Conservation (phyloP, 495 filamentous ascomycete genomes). For the Hapsidospora chrysogenum region DNA sequence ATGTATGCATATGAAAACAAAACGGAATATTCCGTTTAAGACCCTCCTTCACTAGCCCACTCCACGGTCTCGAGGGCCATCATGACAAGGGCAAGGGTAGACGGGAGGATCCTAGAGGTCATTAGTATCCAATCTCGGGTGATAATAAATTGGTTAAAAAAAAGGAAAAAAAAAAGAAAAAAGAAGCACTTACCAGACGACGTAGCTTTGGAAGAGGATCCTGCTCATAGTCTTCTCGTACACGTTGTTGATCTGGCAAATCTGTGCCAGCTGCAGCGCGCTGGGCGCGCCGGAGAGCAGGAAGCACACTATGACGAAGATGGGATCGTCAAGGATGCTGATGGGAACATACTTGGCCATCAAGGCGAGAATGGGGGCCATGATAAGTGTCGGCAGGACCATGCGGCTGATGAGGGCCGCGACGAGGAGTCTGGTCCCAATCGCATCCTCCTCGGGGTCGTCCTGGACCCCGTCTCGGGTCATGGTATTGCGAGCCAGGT, state of each 20-base stretch:
- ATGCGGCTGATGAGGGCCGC: slow-evolving; percentile 79
- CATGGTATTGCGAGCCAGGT: slow-evolving; percentile 65
- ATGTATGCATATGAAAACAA: too few relatives aligned
- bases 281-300: slow-evolving; percentile 87
- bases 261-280: slow-evolving; percentile 88
- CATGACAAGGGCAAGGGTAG: slow-evolving; percentile 79
- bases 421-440: slow-evolving; percentile 61
- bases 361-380: slow-evolving; percentile 85
- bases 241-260: slow-evolving; percentile 95
- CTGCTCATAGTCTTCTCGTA: slow-evolving; percentile 88
- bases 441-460: slow-evolving; percentile 46
- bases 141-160: not conserved
- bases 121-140: slow-evolving; percentile 8
- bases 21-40: too few relatives aligned
- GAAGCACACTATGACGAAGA: slow-evolving; percentile 96
- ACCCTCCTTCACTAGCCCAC: too few relatives aligned
- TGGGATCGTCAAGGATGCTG: slow-evolving; percentile 92
- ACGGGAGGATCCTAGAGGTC: slow-evolving; percentile 66
- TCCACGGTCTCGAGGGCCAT: slow-evolving; percentile 84
- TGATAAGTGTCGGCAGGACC: slow-evolving; percentile 80
- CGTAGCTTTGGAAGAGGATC: slow-evolving; percentile 92
- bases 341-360: slow-evolving; percentile 81
- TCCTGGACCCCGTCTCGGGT: slow-evolving; percentile 32
- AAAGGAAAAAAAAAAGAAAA: not conserved
- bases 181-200: slow-evolving; percentile 55